A percentile compares a stretch with the other conserved stretches of the same genome.
These are phyloP conservation scores for Ceriops zippeliana DNA, from an alignment of 345 rosid species.

Conservation along the genomic window DNA sequence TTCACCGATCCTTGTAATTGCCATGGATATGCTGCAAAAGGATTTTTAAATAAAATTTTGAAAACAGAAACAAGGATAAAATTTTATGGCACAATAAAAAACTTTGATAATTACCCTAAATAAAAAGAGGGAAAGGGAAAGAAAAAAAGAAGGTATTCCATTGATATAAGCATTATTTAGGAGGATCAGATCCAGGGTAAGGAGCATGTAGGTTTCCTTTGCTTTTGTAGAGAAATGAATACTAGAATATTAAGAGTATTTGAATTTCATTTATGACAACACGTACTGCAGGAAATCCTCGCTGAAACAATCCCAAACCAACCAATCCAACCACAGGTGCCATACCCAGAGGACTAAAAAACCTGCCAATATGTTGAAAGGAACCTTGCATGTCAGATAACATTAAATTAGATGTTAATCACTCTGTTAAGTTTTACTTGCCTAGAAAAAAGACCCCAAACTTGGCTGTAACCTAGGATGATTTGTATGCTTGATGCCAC, in stretches of 20 bases:
- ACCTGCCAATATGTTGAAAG: slow-evolving; percentile 15
- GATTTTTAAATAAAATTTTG: background rate
- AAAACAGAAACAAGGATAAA: background rate
- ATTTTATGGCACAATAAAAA: too few species aligned
- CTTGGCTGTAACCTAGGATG: slow-evolving; percentile 81
- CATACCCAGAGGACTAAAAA: slow-evolving; percentile 38
- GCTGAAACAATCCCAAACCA: slow-evolving; percentile 31
- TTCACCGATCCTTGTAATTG: background rate
- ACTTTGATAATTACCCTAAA: too few species aligned
- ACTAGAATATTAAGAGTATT: background rate
- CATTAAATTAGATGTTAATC: background rate
- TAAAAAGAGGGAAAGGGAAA: too few species aligned
- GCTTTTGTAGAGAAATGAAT: too few species aligned
- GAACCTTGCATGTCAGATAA: background rate
- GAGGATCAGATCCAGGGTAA: too few species aligned
- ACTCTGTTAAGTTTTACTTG: background rate
- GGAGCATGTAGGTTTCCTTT: too few species aligned
- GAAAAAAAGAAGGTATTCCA: too few species aligned
- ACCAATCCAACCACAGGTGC: slow-evolving; percentile 37
- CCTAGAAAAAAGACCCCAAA: slow-evolving; percentile 92
- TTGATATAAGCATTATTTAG: too few species aligned
- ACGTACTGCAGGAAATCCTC: slow-evolving; percentile 31
- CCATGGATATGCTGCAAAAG: background rate
- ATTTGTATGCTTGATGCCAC: slow-evolving; percentile 89
- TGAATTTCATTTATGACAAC: background rate